Percentiles rank a stretch among this genome's conserved stretches.
Conservation (phyloP, 208 protist genomes). For the Leishmania arabica region DNA sequence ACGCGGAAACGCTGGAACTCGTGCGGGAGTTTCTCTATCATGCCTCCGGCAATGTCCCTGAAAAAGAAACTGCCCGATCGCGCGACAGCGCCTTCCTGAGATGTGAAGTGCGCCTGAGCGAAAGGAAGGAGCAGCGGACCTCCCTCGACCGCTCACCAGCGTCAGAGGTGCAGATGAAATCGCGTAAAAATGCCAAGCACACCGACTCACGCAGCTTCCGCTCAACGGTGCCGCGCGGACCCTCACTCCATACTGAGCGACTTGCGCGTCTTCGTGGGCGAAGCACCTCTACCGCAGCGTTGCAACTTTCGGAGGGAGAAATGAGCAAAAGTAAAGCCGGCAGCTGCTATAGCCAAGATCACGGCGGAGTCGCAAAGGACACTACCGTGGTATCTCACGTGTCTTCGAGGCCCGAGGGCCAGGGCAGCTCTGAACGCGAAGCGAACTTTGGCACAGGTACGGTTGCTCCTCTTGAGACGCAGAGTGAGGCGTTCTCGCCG, state of each 20-base stretch:
- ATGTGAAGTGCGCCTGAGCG: neutral
- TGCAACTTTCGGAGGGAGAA: neutral
- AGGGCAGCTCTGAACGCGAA: neutral
- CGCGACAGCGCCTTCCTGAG: neutral
- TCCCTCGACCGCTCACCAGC: neutral
- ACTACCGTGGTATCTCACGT: neutral
- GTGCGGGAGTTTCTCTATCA: constrained; percentile 6
- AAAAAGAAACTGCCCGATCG: neutral
- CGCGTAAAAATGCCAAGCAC: neutral
- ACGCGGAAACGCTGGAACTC: constrained; percentile 7
- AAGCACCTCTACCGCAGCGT: neutral
- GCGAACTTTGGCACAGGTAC: neutral
- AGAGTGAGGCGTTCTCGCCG: neutral
- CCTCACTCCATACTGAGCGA: constrained; percentile 3
- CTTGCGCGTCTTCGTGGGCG: constrained; percentile 5
- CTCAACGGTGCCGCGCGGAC: neutral
- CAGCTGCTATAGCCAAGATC: neutral
- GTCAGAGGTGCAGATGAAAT: neutral
- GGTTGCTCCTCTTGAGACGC: constrained; percentile 1
- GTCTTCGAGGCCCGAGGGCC: neutral
- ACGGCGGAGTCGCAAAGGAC: neutral
- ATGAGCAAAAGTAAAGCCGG: neutral
- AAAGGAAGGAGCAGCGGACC: neutral
- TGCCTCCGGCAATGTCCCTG: neutral
- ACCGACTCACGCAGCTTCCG: neutral